Percentiles rank a stretch among this genome's conserved stretches.
Conservation (phyloP, 306 rosid species). For the Vigna unguiculata region DNA sequence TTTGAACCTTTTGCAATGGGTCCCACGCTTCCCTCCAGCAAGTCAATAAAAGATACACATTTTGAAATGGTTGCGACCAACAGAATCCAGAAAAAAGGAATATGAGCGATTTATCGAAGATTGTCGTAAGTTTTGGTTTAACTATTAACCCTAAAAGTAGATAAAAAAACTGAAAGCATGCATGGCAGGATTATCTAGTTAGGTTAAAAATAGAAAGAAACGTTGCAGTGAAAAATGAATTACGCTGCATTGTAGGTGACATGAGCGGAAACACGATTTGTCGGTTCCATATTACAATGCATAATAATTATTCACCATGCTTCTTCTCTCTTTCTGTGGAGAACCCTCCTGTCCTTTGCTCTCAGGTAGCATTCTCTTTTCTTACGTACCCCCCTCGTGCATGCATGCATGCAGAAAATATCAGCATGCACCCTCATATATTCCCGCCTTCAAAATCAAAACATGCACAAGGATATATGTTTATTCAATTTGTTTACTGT, state of each 20-base stretch:
- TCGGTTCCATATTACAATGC: conserved; percentile 42
- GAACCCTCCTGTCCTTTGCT: conserved; percentile 56
- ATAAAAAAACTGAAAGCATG: background rate
- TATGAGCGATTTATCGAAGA: background rate
- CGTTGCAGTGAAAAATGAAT: conserved; percentile 9
- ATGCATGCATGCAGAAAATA: background rate
- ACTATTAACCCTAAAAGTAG: background rate
- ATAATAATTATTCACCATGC: background rate
- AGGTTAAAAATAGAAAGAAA: conserved; percentile 47
- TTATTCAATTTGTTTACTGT: background rate
- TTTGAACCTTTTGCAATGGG: background rate
- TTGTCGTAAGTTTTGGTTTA: too few relatives aligned
- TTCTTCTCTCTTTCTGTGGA: conserved; percentile 46
- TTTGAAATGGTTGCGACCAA: background rate
- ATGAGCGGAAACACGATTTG: conserved; percentile 30
- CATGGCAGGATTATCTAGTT: background rate
- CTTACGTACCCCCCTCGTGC: background rate
- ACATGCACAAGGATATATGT: background rate
- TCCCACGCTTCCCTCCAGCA: background rate
- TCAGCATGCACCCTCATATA: too few relatives aligned
- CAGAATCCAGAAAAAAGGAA: background rate
- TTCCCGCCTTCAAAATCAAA: background rate
- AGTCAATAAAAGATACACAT: background rate
- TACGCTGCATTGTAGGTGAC: conserved; percentile 34
- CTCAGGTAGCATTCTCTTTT: conserved; percentile 43